Evolutionary conservation across 208 protist genomes (phyloP).

Genomic region (Endotrypanum monterogeii): DNA sequence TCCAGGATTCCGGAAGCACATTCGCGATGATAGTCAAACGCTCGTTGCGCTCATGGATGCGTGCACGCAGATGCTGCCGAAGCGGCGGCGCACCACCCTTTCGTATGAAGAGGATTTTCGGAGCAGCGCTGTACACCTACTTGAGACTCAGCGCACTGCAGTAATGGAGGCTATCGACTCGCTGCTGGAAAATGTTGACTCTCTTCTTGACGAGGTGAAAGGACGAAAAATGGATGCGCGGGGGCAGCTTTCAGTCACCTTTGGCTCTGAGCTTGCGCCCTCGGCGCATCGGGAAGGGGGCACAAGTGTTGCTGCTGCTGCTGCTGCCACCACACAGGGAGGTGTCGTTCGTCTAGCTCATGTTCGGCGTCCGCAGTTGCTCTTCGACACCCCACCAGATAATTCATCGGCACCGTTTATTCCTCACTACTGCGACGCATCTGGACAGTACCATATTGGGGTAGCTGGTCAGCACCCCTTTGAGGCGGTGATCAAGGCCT

Average conservation of each 20-base stretch:
- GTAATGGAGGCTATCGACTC: conserved; percentile 90
- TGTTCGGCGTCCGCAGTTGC: conserved; percentile 76
- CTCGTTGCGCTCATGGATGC: conserved; percentile 69
- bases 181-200: conserved; percentile 82
- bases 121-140: conserved; percentile 32
- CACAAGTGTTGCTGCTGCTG: neutral
- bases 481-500: conserved; percentile 55
- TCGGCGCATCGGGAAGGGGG: conserved; percentile 8
- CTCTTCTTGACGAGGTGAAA: conserved; percentile 75
- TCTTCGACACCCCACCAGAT: conserved; percentile 76
- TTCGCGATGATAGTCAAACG: conserved; percentile 55
- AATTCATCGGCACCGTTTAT: conserved; percentile 71
- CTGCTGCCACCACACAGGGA: neutral
- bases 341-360: conserved; percentile 26
- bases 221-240: conserved; percentile 60
- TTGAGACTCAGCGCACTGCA: conserved; percentile 51
- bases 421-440: conserved; percentile 62
- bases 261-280: conserved; percentile 65
- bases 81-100: conserved; percentile 55
- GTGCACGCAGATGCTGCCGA: conserved; percentile 68
- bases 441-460: conserved; percentile 50
- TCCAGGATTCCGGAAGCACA: conserved; percentile 67
- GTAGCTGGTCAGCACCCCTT: conserved; percentile 78
- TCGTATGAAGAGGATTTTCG: conserved; percentile 7
- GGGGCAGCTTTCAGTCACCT: conserved; percentile 80